Evolutionary conservation across 2,329 filamentous ascomycete species (phyloP).

Genomic region (Penicillium sp.): DNA sequence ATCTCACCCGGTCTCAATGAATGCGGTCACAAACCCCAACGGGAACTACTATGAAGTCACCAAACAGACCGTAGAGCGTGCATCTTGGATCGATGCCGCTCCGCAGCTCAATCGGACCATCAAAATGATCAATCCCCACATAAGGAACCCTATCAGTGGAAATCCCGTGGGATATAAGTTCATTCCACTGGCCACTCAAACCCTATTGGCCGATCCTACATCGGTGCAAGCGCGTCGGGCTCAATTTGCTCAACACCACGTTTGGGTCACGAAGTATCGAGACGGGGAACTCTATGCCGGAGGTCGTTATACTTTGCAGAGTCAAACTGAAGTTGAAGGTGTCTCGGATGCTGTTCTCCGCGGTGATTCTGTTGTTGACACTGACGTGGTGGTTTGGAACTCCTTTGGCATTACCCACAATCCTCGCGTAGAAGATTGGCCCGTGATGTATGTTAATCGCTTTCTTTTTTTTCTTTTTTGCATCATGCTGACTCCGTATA

Average conservation of each 20-base stretch:
- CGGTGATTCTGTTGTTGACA: constrained; percentile 35
- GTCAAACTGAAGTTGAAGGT: constrained; percentile 39
- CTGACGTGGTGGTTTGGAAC: constrained; percentile 46
- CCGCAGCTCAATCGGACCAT: constrained; percentile 49
- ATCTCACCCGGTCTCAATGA: constrained; percentile 57
- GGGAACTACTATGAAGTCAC: constrained; percentile 51
- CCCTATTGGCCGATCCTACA: constrained; percentile 53
- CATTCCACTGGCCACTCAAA: constrained; percentile 54
- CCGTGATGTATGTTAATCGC: constrained; percentile 37
- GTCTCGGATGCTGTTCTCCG: constrained; percentile 35
- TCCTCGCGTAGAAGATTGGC: constrained; percentile 45
- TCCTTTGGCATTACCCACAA: constrained; percentile 47
- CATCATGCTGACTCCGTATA: constrained; percentile 4
- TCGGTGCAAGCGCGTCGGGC: constrained; percentile 53
- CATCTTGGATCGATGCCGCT: constrained; percentile 49
- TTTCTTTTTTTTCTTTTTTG: neutral
- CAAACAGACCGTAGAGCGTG: constrained; percentile 46
- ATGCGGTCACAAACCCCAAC: constrained; percentile 51
- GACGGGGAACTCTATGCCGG: constrained; percentile 54
- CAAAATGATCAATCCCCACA: constrained; percentile 56
- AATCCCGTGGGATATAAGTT: constrained; percentile 57
- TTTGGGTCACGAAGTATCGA: constrained; percentile 54
- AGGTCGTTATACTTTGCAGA: constrained; percentile 56
- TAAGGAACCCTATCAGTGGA: constrained; percentile 53
- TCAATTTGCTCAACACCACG: constrained; percentile 55